Base-by-base conservation (phyloP, 768 basidiomycete species). In the Hebeloma cylindrosporum region DNA sequence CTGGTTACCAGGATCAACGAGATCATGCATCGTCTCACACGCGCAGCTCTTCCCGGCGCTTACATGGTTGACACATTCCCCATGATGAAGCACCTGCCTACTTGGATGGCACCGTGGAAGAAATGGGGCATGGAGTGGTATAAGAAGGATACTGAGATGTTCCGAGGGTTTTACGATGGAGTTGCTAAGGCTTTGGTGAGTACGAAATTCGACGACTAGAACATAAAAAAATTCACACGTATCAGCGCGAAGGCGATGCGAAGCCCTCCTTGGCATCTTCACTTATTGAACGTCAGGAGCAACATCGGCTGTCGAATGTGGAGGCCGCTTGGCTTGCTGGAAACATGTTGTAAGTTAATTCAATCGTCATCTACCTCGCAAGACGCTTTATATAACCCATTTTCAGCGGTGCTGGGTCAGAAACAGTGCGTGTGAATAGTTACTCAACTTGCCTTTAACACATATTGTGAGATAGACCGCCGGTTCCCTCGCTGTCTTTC, bases 1-100 rank as follows among this genome's bases (percentile, higher is more conserved):
- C 76, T 29, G 11, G 73, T 48, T 53, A 75, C 65, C 52, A 72
- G 84, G 35, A 77, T 85, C 64, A 77, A 79, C 54, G 33, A 79
- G 80, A 8, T 70, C 84, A 29, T 73, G 8, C 8, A 20, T 3
- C n/a, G 10, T n/a, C 11, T 38, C 5, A 2, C 35, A 2, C 23
- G 16, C 3, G 20, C 26, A 7, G 20, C 17, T 8, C 75, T 32
- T 47, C 67, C 29, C 64, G 69, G 16, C 65, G 62, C 20, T 75
- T 85, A 44, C 69, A 72, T 45, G 7, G 47, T 48, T 7, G 43
- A 52, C 5, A 26, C 44, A 3, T 48, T 45, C 13, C 46, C 41
- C 1, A 2, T 37, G 8, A 33, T 51, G 6, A 31, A 46, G 26
- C 23, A 32, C 26, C 3, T 39, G 2, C 50, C 81, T 1, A 35